These are phyloP conservation scores for Globisporangium lucens DNA, from an alignment of 352 stramenopile species.

Conservation along the genomic window DNA sequence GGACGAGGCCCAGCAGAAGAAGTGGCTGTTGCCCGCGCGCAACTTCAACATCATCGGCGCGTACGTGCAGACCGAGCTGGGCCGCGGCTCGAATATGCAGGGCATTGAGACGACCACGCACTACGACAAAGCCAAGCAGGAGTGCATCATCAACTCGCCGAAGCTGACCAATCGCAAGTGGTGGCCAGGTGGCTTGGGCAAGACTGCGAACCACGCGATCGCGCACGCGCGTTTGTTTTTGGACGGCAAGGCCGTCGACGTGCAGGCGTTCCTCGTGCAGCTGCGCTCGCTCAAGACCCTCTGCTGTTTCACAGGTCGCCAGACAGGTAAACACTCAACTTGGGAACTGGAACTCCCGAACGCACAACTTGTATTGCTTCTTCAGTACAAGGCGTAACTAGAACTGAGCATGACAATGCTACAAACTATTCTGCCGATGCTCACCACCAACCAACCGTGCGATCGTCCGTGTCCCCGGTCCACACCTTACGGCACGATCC, in stretches of 20 bases:
- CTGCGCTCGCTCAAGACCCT: slow-evolving; percentile 80
- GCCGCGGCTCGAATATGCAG: slow-evolving; percentile 91
- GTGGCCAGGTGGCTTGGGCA: slow-evolving; percentile 92
- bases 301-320: too few relatives aligned
- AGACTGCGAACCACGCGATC: slow-evolving; percentile 92
- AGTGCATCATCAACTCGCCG: slow-evolving; percentile 94
- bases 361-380: too few relatives aligned
- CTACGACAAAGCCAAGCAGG: slow-evolving; percentile 85
- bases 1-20: slow-evolving; percentile 44
- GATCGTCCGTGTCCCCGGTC: too few relatives aligned
- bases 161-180: slow-evolving; percentile 94
- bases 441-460: too few relatives aligned
- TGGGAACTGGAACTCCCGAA: too few relatives aligned
- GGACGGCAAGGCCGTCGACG: slow-evolving; percentile 62
- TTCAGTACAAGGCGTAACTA: too few relatives aligned
- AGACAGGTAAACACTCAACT: too few relatives aligned
- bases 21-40: slow-evolving; percentile 58
- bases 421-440: too few relatives aligned
- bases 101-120: slow-evolving; percentile 91
- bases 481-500: too few relatives aligned
- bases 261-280: slow-evolving; percentile 94
- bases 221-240: slow-evolving; percentile 85
- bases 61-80: slow-evolving; percentile 96
- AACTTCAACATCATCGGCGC: slow-evolving; percentile 77
- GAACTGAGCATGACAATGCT: too few relatives aligned